phyloP scores from a whole-genome alignment of 2,329 filamentous ascomycete species.

The Fusarium euwallaceae region DNA sequence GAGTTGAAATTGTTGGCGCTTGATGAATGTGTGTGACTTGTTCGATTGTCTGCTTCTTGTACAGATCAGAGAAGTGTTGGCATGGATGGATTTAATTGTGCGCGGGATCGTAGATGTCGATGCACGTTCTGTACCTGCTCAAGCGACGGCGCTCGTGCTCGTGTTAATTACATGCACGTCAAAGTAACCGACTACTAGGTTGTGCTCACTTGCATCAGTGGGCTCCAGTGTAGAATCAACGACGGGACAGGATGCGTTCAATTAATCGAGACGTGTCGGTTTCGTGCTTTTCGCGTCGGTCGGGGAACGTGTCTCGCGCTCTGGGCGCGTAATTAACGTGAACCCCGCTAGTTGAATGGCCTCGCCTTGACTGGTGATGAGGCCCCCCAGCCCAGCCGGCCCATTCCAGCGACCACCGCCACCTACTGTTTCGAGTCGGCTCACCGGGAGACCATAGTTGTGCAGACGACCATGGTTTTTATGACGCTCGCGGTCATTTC shows the following conservation, averaged over 20 bases:
- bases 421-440: conserved; percentile 18
- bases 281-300: conserved; percentile 58
- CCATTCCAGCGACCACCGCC: conserved; percentile 16
- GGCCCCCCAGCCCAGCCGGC: conserved; percentile 12
- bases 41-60: background rate
- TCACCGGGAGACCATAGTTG: conserved; percentile 16
- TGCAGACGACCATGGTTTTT: background rate
- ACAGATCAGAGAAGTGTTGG: background rate
- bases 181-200: conserved; percentile 37
- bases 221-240: conserved; percentile 12
- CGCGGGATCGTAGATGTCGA: background rate
- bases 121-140: conserved; percentile 17
- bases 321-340: conserved; percentile 41
- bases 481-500: conserved; percentile 21
- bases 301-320: conserved; percentile 46
- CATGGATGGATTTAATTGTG: conserved; percentile 3
- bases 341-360: conserved; percentile 23
- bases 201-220: conserved; percentile 39
- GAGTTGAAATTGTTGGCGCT: background rate
- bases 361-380: conserved; percentile 1
- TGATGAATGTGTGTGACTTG: background rate
- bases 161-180: conserved; percentile 36
- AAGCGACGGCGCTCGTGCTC: conserved; percentile 16
- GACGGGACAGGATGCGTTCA: conserved; percentile 42
- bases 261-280: conserved; percentile 59